A percentile compares a stretch with the other conserved stretches of the same genome.
phyloP scores from a whole-genome alignment of 352 stramenopile genomes.

The Salisapilia sapeloensis region DNA sequence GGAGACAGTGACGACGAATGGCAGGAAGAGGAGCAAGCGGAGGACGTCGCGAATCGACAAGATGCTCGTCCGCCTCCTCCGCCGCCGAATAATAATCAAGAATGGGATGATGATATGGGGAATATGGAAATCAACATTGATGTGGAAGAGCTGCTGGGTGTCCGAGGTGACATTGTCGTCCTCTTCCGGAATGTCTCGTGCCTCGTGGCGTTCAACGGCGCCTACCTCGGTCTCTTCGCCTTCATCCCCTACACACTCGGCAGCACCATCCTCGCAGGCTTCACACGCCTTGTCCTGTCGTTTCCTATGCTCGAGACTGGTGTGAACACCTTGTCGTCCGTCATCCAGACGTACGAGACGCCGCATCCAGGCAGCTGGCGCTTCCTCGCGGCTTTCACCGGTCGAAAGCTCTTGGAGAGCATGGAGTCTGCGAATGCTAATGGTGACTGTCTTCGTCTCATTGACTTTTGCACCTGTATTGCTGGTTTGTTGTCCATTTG shows the following conservation, averaged over 20 bases:
- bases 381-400: slow-evolving; percentile 15
- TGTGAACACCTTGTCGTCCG: slow-evolving; percentile 6
- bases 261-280: slow-evolving; percentile 70
- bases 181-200: slow-evolving; percentile 94
- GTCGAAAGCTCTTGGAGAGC: slow-evolving; percentile 33
- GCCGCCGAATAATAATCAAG: slow-evolving; percentile 23
- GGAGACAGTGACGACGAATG: slow-evolving; percentile 4
- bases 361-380: slow-evolving; percentile 7
- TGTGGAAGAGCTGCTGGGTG: slow-evolving; percentile 93
- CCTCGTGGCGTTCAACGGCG: slow-evolving; percentile 94
- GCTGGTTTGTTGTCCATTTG: slow-evolving; percentile 73
- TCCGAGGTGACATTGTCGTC: slow-evolving; percentile 87
- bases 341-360: too few species aligned
- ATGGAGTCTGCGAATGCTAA: slow-evolving; percentile 35
- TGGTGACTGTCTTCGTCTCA: slow-evolving; percentile 71
- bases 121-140: slow-evolving; percentile 92
- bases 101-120: slow-evolving; percentile 81
- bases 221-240: slow-evolving; percentile 92
- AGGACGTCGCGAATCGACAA: slow-evolving; percentile 8
- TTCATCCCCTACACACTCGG: slow-evolving; percentile 93
- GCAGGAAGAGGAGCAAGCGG: slow-evolving; percentile 1
- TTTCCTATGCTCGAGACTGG: slow-evolving; percentile 15
- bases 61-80: slow-evolving; percentile 10
- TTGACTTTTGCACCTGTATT: slow-evolving; percentile 64
- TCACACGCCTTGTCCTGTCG: slow-evolving; percentile 34